These are phyloP conservation scores for Fusarium albidum DNA, from an alignment of 2,329 filamentous ascomycete species.

Conservation along the genomic window DNA sequence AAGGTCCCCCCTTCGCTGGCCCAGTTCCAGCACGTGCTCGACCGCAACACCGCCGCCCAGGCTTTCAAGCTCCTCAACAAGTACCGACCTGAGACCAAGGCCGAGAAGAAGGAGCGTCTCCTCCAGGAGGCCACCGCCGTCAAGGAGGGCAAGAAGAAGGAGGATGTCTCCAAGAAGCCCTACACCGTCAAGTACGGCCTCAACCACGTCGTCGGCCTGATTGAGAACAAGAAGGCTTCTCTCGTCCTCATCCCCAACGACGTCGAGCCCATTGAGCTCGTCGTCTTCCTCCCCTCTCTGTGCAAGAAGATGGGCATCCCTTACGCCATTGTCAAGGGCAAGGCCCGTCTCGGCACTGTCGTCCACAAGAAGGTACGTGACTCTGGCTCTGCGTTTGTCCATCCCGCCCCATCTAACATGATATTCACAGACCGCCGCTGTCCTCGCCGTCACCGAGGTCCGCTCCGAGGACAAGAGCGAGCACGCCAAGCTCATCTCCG, in stretches of 20 bases:
- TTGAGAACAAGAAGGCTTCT: slow-evolving; percentile 99
- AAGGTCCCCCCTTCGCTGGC: slow-evolving; percentile 98
- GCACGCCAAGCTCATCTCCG: slow-evolving; percentile 93
- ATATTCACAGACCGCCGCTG: slow-evolving; percentile 87
- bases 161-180: slow-evolving; percentile 99
- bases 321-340: slow-evolving; percentile 99
- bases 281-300: slow-evolving; percentile 98
- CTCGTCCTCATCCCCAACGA: slow-evolving; percentile 99
- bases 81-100: slow-evolving; percentile 99
- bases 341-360: slow-evolving; percentile 97
- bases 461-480: slow-evolving; percentile 98
- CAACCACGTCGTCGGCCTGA: slow-evolving; percentile 97
- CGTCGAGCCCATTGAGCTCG: slow-evolving; percentile 99
- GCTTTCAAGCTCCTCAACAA: slow-evolving; percentile 99
- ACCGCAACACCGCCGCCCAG: slow-evolving; percentile 96
- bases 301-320: slow-evolving; percentile 99
- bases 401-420: slow-evolving; percentile 38
- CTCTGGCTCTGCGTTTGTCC: no score
- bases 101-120: slow-evolving; percentile 99
- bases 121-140: slow-evolving; percentile 98
- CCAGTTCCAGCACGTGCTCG: slow-evolving; percentile 97
- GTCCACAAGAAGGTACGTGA: slow-evolving; percentile 94
- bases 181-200: slow-evolving; percentile 99
- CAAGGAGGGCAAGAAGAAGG: slow-evolving; percentile 99
- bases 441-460: slow-evolving; percentile 95